Evolutionary conservation across 345 rosid species (phyloP), one percentile per base, ranked within the genome.

Genomic region (Lenwebbia sp.): DNA sequence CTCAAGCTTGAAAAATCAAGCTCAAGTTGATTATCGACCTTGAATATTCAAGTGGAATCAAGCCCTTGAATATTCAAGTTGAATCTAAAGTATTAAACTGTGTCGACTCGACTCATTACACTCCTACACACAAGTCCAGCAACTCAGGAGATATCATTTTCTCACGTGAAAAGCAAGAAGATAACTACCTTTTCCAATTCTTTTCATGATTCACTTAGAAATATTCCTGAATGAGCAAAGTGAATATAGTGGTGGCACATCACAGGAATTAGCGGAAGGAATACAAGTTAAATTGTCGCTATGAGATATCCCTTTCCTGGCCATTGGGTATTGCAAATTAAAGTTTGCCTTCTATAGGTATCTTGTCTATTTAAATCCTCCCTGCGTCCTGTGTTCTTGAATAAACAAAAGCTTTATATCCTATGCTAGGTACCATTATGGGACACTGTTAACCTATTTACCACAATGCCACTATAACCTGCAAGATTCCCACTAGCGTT

Each of bases 31-130:
- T 37, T 70, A 70, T 19, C 47, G 0, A 37, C 47, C 76, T 65
- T 65, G 76, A 30, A 65, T 17, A 44, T 44, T 44, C 47, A 44
- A 41, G 44, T 41, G 44, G 44, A 41, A 41, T 41, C 44, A 41
- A 41, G 44, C 44, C 47, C 47, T 70, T 33, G 78, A 70, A 70
- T 19, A 70, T 70, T 70, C 47, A 70, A 70, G 47, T 37, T 9
- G 47, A 33, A 5, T 70, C 21, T 13, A 70, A 19, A 70, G 47
- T 70, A 70, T 33, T 70, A 70, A 70, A 70, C 26, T 19, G 4
- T 37, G 41, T 37, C 3, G 0, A 70, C 26, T 65, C 3, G 0
- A 70, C 26, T 70, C 81, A 19, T 70, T 37, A 37, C 23, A 19
- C 81, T 37, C 26, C 81, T 10, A 37, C 2, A 12, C 47, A 37